A percentile compares a stretch with the other conserved stretches of the same genome.
Conservation (phyloP, 106 monocot species). For the Dendrobium officinale region DNA sequence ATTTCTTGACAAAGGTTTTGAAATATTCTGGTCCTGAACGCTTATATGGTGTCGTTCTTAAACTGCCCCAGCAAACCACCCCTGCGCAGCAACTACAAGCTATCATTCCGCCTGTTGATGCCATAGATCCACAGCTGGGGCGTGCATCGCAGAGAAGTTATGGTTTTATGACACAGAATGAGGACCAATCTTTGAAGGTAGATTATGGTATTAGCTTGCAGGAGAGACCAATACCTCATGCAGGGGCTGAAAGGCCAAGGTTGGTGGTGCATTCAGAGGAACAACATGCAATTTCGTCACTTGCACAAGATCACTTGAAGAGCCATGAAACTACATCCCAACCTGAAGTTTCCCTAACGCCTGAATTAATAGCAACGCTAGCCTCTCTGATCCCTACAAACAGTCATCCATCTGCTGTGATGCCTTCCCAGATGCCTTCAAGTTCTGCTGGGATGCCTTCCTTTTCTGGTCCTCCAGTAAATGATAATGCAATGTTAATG, state of each 20-base stretch:
- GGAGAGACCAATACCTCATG: conserved; percentile 21
- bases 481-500: conserved; percentile 17
- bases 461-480: conserved; percentile 13
- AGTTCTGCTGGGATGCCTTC: conserved; percentile 13
- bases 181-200: conserved; percentile 15
- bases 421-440: conserved; percentile 24
- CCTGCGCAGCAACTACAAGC: conserved; percentile 18
- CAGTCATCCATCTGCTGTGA: conserved; percentile 15
- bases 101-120: conserved; percentile 16
- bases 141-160: conserved; percentile 22
- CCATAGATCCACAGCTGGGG: conserved; percentile 22
- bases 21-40: conserved; percentile 84
- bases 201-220: conserved; percentile 22
- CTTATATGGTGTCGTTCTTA: conserved; percentile 90
- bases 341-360: conserved; percentile 43
- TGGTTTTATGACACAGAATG: conserved; percentile 17
- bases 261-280: conserved; percentile 17
- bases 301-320: conserved; percentile 9
- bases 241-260: conserved; percentile 9
- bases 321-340: conserved; percentile 21
- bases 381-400: conserved; percentile 54
- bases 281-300: conserved; percentile 10
- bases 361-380: conserved; percentile 68
- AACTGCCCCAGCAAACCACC: conserved; percentile 44
- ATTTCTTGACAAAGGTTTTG: conserved; percentile 71